phyloP scores from a whole-genome alignment of 2,329 filamentous ascomycete species.

The Fusarium lyarnte region DNA sequence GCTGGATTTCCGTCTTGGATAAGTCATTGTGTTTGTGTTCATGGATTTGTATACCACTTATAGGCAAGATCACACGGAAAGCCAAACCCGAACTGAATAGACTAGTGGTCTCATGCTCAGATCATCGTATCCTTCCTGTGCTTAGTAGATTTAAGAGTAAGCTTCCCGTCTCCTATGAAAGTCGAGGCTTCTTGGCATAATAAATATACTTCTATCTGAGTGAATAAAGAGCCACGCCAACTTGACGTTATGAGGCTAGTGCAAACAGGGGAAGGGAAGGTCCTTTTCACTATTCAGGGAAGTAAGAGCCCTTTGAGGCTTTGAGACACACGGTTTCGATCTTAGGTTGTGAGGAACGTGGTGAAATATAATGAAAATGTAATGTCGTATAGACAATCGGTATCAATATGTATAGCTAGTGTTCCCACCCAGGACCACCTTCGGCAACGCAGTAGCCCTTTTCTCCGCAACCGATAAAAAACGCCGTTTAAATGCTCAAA shows the following conservation, averaged over 20 bases:
- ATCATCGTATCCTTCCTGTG: slow-evolving; percentile 11
- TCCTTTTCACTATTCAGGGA: slow-evolving; percentile 1
- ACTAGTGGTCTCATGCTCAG: slow-evolving; percentile 7
- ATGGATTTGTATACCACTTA: background rate
- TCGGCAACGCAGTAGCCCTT: slow-evolving; percentile 30
- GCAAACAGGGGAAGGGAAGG: slow-evolving; percentile 12
- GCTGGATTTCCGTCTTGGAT: background rate
- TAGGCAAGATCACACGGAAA: background rate
- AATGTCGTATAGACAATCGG: slow-evolving; percentile 37
- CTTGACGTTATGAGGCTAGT: slow-evolving; percentile 26
- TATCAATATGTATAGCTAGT: slow-evolving; percentile 37
- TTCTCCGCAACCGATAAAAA: slow-evolving; percentile 35
- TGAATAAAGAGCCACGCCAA: slow-evolving; percentile 17
- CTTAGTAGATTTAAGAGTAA: slow-evolving; percentile 7
- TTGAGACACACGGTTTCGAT: background rate
- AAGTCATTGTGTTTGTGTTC: background rate
- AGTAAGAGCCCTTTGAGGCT: background rate
- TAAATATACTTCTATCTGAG: background rate
- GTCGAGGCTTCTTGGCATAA: slow-evolving; percentile 1
- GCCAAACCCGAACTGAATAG: background rate
- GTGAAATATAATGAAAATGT: slow-evolving; percentile 13
- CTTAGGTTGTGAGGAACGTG: background rate
- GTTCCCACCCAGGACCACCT: slow-evolving; percentile 32
- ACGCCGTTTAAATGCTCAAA: slow-evolving; percentile 47
- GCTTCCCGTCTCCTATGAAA: slow-evolving; percentile 1